Evolutionary conservation across 1,284 basidiomycete species (phyloP).

Genomic region (Kalmanozyma brasiliensis): DNA sequence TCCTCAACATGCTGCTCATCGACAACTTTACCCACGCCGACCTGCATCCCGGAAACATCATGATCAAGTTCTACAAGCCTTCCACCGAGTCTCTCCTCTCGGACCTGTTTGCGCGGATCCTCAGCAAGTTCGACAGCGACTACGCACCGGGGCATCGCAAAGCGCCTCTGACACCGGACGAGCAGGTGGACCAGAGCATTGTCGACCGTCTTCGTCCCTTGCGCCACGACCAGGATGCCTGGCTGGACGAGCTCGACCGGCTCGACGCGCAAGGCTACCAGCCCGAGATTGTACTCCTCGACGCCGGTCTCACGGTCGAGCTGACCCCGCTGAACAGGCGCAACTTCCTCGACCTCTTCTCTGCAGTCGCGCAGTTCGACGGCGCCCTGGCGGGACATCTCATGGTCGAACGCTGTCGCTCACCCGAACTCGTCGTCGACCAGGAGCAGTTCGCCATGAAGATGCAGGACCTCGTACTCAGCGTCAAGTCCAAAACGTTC

Average conservation of each 20-base stretch:
- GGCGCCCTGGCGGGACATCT: constrained; percentile 92
- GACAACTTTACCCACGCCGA: constrained; percentile 98
- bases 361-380: constrained; percentile 93
- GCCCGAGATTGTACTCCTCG: constrained; percentile 94
- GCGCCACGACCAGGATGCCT: constrained; percentile 73
- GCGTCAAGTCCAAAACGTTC: constrained; percentile 95
- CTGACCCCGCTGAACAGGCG: constrained; percentile 82
- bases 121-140: constrained; percentile 64
- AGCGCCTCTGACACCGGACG: constrained; percentile 72
- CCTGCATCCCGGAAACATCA: constrained; percentile 89
- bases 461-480: constrained; percentile 94
- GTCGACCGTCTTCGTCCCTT: constrained; percentile 77
- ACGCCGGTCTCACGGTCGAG: constrained; percentile 91
- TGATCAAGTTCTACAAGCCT: constrained; percentile 93
- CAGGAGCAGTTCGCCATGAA: constrained; percentile 93
- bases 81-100: constrained; percentile 67
- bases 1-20: constrained; percentile 95
- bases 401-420: constrained; percentile 95
- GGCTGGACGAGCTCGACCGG: constrained; percentile 77
- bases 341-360: constrained; percentile 97
- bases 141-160: constrained; percentile 56
- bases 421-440: constrained; percentile 88
- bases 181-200: constrained; percentile 70
- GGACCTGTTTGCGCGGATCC: constrained; percentile 53
- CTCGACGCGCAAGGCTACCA: constrained; percentile 82